Evolutionary conservation across 306 rosid species (phyloP).

Genomic region (Prinsepia uniflora): DNA sequence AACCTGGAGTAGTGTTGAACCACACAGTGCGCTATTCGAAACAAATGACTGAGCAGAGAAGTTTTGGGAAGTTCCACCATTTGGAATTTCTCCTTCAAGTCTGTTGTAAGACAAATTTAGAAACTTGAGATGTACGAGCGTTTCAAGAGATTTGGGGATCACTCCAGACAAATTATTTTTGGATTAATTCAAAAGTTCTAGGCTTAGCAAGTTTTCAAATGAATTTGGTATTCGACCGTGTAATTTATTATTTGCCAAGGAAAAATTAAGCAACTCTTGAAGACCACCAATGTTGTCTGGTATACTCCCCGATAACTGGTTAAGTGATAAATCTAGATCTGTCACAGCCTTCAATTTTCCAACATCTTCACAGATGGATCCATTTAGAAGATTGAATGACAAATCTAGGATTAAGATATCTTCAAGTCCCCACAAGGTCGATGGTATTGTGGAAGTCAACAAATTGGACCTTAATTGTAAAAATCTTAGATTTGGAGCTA

Average conservation of each 20-base stretch:
- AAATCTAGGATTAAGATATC: background rate
- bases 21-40: constrained; percentile 23
- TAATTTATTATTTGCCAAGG: background rate
- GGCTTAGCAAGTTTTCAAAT: background rate
- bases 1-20: background rate
- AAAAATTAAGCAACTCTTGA: background rate
- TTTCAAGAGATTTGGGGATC: constrained; percentile 18
- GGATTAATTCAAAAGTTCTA: background rate
- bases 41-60: constrained; percentile 28
- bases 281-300: constrained; percentile 1
- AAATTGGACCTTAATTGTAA: background rate
- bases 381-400: constrained; percentile 9
- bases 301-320: background rate
- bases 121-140: background rate
- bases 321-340: background rate
- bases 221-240: background rate
- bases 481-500: background rate
- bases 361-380: background rate
- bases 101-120: constrained; percentile 11
- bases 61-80: constrained; percentile 5
- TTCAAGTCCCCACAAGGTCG: background rate
- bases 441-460: constrained; percentile 5
- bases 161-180: background rate
- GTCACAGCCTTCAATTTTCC: background rate
- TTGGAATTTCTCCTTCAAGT: constrained; percentile 27